Base-by-base conservation (phyloP, 345 rosid species). In the Trapa incisa region DNA sequence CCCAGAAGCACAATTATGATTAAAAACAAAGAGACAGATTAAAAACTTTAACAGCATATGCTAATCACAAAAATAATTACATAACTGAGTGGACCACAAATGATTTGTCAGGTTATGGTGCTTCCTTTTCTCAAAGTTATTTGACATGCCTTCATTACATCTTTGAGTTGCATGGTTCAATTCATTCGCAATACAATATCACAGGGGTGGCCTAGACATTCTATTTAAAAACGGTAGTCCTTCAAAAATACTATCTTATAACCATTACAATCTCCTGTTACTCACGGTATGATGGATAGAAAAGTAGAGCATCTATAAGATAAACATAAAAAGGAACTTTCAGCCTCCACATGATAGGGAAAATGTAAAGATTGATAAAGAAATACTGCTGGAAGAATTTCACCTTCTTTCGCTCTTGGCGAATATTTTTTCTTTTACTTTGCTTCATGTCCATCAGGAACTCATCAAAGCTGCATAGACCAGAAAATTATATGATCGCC, bases 361-460 rank as follows among this genome's bases (percentile, higher is more conserved):
- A 65, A 42, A 41, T 39, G 47, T 15, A 9, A 67, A 50, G 42
- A 67, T 52, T 37, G 0, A 9, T 42, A 53, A 63, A 35, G 63
- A 17, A 54, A 11, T 37, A 65, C 37, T 4, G 63, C 35, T 22
- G 17, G 12, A 48, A 66, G 35, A 65, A 54, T 75, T 37, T 62
- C 67, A 90, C 98, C 98, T 91, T 91, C 79, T 89, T 89, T 64
- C 97, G 96, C 73, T 91, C 97, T 74, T 93, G 94, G 65, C 92
- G 89, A 47, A 93, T 82, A 78, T 88, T 85, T 84, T 89, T 88
- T 76, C 98, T 84, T 78, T 93, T 93, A 77, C 75, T 88, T 74
- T 87, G 93, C 84, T 84, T 90, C 96, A 90, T 80, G 80, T 89
- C 97, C 97, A 90, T 89, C 85, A 90, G 80, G 75, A 93, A 90